Conservation (phyloP, 2,329 filamentous ascomycete species). For the Intubia oerlemansii region DNA sequence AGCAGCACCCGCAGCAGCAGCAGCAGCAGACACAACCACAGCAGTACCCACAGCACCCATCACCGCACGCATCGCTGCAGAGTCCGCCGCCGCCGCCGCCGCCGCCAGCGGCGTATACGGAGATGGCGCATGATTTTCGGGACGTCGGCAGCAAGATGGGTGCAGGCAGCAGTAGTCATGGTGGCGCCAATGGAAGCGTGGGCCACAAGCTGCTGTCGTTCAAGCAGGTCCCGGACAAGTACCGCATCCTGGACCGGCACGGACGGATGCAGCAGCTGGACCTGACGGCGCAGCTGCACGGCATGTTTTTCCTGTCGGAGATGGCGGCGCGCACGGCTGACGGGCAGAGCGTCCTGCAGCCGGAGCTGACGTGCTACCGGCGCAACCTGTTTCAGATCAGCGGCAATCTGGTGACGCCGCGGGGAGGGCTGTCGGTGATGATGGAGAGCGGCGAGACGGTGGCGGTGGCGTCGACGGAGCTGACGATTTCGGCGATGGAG, state of each 20-base stretch:
- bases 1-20: slow-evolving; percentile 33
- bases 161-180: too few species aligned
- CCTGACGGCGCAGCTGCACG: slow-evolving; percentile 53
- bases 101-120: slow-evolving; percentile 26
- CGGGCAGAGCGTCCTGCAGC: slow-evolving; percentile 34
- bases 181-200: slow-evolving; percentile 34
- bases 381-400: slow-evolving; percentile 93
- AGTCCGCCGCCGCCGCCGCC: slow-evolving; percentile 14
- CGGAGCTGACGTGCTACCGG: slow-evolving; percentile 85
- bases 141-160: slow-evolving; percentile 35
- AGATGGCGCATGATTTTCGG: slow-evolving; percentile 36
- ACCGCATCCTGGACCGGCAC: slow-evolving; percentile 36
- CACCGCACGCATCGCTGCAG: background rate
- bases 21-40: slow-evolving; percentile 34
- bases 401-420: slow-evolving; percentile 63
- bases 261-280: slow-evolving; percentile 39
- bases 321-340: slow-evolving; percentile 44
- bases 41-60: slow-evolving; percentile 4
- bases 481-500: slow-evolving; percentile 80
- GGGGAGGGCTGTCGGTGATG: slow-evolving; percentile 58
- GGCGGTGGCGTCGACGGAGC: slow-evolving; percentile 62
- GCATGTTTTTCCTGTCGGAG: slow-evolving; percentile 78
- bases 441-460: slow-evolving; percentile 70
- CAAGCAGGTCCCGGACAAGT: slow-evolving; percentile 33
- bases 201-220: slow-evolving; percentile 41